Evolutionary conservation across 495 filamentous ascomycete species (phyloP).

Genomic region (Podospora anserina): DNA sequence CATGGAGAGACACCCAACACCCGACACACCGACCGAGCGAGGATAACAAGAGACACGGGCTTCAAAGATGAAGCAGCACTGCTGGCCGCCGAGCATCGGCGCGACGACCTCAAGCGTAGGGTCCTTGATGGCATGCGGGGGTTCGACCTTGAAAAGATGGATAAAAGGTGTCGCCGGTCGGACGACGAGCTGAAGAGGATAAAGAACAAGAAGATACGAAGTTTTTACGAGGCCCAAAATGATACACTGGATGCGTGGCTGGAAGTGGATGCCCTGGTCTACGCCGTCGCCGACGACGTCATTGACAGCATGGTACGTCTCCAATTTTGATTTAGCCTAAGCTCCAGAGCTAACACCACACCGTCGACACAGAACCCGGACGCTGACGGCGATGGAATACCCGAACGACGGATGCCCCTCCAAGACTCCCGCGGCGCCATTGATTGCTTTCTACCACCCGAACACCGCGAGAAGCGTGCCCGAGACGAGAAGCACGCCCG

Average conservation of each 20-base stretch:
- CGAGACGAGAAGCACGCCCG: conserved; percentile 39
- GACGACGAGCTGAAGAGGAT: conserved; percentile 46
- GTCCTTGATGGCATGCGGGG: conserved; percentile 36
- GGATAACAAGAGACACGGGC: neutral
- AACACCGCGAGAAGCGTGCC: conserved; percentile 43
- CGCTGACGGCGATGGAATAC: conserved; percentile 46
- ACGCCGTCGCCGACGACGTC: conserved; percentile 49
- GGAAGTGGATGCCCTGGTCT: conserved; percentile 51
- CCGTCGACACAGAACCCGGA: conserved; percentile 39
- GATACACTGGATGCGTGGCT: conserved; percentile 50
- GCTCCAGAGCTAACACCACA: neutral
- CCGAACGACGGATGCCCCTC: conserved; percentile 42
- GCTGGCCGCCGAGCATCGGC: conserved; percentile 16
- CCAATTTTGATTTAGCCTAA: neutral
- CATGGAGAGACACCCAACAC: neutral
- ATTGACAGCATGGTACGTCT: conserved; percentile 43
- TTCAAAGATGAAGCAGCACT: conserved; percentile 11
- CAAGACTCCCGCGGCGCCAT: conserved; percentile 39
- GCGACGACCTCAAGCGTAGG: conserved; percentile 39
- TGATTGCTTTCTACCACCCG: conserved; percentile 46
- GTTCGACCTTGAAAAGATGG: conserved; percentile 37
- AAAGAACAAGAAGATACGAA: conserved; percentile 45
- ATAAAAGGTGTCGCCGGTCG: conserved; percentile 40
- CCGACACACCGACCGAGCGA: conserved; percentile 3
- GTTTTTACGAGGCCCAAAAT: conserved; percentile 51